A percentile compares a stretch with the other conserved stretches of the same genome.
Evolutionary conservation across 2,329 filamentous ascomycete genomes (phyloP).

Genomic region (Xylariaceae sp.): DNA sequence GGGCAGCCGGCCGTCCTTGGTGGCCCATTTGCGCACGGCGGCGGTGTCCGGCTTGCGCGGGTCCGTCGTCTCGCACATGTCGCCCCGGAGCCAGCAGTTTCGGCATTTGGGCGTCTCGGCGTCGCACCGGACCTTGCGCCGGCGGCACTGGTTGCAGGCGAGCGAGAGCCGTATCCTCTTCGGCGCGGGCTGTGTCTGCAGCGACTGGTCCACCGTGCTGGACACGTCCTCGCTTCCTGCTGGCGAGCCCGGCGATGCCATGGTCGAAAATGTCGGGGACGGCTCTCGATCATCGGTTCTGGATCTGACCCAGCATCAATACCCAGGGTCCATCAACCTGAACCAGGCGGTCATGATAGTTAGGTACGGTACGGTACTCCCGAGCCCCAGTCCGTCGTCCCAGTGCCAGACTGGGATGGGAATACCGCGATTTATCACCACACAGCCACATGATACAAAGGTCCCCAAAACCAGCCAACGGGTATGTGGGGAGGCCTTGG

Average conservation of each 20-base stretch:
- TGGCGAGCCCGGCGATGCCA: neutral
- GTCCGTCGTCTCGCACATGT: conserved; percentile 20
- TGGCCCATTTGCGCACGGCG: conserved; percentile 12
- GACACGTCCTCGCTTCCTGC: neutral
- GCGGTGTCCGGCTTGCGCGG: conserved; percentile 14
- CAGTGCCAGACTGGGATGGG: too few species aligned
- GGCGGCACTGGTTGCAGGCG: conserved; percentile 15
- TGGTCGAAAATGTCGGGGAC: neutral
- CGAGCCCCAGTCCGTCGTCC: too few species aligned
- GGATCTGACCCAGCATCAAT: too few species aligned
- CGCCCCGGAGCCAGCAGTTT: conserved; percentile 18
- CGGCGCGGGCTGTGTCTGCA: neutral
- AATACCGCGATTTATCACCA: too few species aligned
- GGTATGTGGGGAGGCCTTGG: too few species aligned
- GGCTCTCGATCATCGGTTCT: too few species aligned
- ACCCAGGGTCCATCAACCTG: too few species aligned
- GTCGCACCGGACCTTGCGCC: conserved; percentile 24
- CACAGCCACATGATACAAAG: too few species aligned
- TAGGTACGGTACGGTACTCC: too few species aligned
- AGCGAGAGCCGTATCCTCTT: neutral
- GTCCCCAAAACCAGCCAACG: too few species aligned
- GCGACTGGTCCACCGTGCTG: neutral
- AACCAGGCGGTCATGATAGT: too few species aligned
- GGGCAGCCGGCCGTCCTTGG: conserved; percentile 7
- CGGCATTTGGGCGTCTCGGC: conserved; percentile 19